A percentile compares a stretch with the other conserved stretches of the same genome.
These are phyloP conservation scores for Acanthochlamys bracteata DNA, from an alignment of 106 monocot genomes.

Conservation along the genomic window DNA sequence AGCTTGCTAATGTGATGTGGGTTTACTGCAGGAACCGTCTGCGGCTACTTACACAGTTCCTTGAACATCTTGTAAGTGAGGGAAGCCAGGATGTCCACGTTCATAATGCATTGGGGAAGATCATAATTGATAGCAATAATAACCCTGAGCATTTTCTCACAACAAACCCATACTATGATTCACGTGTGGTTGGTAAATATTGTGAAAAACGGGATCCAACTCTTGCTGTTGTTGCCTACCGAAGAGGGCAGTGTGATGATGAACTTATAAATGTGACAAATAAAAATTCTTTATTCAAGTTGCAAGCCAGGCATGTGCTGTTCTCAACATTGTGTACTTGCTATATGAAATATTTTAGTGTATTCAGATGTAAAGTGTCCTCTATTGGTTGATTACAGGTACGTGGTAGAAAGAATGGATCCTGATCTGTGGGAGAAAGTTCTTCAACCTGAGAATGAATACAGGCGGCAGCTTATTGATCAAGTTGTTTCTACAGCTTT, in stretches of 20 bases:
- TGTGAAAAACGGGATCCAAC: constrained; percentile 98
- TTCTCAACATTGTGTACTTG: not conserved
- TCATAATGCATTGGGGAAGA: constrained; percentile 95
- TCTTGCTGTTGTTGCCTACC: constrained; percentile 93
- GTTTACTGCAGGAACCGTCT: constrained; percentile 63
- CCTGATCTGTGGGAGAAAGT: constrained; percentile 93
- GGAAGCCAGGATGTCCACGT: constrained; percentile 99
- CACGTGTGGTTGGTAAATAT: constrained; percentile 97
- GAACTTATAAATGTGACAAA: constrained; percentile 96
- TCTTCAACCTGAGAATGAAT: constrained; percentile 88
- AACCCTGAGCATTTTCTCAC: constrained; percentile 97
- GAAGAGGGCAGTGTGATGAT: constrained; percentile 96
- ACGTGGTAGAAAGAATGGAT: constrained; percentile 99
- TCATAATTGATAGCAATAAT: constrained; percentile 97
- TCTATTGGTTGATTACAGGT: constrained; percentile 37
- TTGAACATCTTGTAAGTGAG: constrained; percentile 97
- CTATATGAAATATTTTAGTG: not conserved
- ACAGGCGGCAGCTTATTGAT: constrained; percentile 89
- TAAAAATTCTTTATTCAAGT: constrained; percentile 90
- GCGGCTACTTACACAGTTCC: constrained; percentile 79
- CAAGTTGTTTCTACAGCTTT: constrained; percentile 91
- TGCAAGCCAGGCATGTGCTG: constrained; percentile 71
- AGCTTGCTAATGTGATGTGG: constrained; percentile 1
- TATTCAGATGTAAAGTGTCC: not conserved
- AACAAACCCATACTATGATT: constrained; percentile 97